phyloP scores from a whole-genome alignment of 768 basidiomycete species.

The Stropharia rugosoannulata region DNA sequence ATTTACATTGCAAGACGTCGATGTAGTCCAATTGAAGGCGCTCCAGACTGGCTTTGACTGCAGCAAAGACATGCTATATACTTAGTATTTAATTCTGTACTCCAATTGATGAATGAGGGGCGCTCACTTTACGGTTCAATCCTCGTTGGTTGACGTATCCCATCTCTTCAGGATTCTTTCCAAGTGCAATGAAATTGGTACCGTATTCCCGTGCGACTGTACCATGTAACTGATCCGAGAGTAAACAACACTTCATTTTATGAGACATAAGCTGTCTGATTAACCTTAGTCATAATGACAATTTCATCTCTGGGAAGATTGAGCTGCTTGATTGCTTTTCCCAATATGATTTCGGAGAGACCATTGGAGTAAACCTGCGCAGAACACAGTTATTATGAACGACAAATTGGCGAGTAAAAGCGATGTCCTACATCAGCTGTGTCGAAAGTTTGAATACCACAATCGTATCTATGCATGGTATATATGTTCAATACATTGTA shows the following conservation, averaged over 20 bases:
- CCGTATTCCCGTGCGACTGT: slow-evolving; percentile 25
- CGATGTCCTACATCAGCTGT: slow-evolving; percentile 42
- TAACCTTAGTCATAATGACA: slow-evolving; percentile 71
- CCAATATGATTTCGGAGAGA: slow-evolving; percentile 62
- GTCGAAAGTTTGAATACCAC: slow-evolving; percentile 63
- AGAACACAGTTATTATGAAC: not conserved
- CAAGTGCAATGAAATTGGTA: slow-evolving; percentile 10
- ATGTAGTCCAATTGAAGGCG: slow-evolving; percentile 76
- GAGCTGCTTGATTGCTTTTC: slow-evolving; percentile 68
- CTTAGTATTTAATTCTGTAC: slow-evolving; percentile 11
- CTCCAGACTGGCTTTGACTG: slow-evolving; percentile 58
- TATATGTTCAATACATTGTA: not conserved
- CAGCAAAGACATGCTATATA: slow-evolving; percentile 67
- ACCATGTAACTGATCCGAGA: slow-evolving; percentile 20
- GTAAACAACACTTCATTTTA: not conserved
- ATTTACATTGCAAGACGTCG: slow-evolving; percentile 68
- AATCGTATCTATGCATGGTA: slow-evolving; percentile 40
- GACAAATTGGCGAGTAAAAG: too few species aligned
- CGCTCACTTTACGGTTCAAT: slow-evolving; percentile 30
- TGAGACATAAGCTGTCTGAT: too few species aligned
- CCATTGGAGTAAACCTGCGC: slow-evolving; percentile 64
- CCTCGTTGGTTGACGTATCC: slow-evolving; percentile 60
- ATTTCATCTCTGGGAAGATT: slow-evolving; percentile 74
- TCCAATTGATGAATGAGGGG: not conserved
- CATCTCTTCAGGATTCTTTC: slow-evolving; percentile 24